phyloP scores from a whole-genome alignment of 2,329 filamentous ascomycete genomes.

The Cylindrodendrum hubeiense region DNA sequence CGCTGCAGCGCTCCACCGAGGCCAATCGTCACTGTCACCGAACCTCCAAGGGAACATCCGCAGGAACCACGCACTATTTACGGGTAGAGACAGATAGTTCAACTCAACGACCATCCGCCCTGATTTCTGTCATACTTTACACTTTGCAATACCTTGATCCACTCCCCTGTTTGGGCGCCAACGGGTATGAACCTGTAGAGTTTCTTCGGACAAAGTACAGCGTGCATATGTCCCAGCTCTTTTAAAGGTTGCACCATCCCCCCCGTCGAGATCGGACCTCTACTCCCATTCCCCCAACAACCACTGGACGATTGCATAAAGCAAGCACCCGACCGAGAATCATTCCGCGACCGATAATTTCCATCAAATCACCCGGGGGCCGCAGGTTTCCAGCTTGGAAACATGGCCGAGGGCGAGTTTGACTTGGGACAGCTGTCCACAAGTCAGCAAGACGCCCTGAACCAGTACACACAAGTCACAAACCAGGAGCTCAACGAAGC shows the following conservation, averaged over 20 bases:
- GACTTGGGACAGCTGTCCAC: slow-evolving; percentile 79
- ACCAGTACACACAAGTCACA: slow-evolving; percentile 91
- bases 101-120: not conserved
- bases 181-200: not conserved
- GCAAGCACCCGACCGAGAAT: not conserved
- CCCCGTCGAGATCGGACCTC: not conserved
- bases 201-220: not conserved
- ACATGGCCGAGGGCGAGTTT: slow-evolving; percentile 50
- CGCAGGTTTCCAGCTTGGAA: slow-evolving; percentile 15
- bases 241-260: slow-evolving; percentile 8
- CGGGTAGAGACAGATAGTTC: not conserved
- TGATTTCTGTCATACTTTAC: not conserved
- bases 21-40: slow-evolving; percentile 24
- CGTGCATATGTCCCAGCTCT: not conserved
- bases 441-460: slow-evolving; percentile 84
- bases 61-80: slow-evolving; percentile 4
- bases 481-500: slow-evolving; percentile 84
- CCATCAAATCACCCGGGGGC: not conserved
- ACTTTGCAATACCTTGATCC: not conserved
- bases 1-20: slow-evolving; percentile 10
- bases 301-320: not conserved
- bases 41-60: slow-evolving; percentile 13
- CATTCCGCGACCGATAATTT: slow-evolving; percentile 5
- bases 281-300: not conserved
- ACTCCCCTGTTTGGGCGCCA: not conserved